Base-by-base conservation (phyloP, 768 basidiomycete species). In the Tylopilus rubrobrunneus region DNA sequence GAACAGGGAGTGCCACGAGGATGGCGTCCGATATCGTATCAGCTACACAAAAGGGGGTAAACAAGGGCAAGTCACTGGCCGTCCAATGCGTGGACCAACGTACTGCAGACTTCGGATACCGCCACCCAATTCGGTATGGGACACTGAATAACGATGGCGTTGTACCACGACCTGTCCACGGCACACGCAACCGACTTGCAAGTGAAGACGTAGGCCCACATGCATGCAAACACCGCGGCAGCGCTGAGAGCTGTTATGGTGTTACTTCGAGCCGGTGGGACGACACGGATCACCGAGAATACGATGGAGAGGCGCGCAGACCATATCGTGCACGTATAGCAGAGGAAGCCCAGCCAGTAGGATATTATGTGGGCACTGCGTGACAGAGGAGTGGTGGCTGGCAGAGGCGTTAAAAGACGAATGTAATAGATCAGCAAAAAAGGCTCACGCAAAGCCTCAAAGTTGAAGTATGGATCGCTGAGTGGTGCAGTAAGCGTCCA, bases 31-130 rank as follows among this genome's bases (percentile, higher is more conserved):
- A 72, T 23, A 79, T 6, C 8, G 74, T 61, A 55, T 82, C 79
- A 47, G 81, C 80, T 82, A 52, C 23, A 44, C 1, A 10, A 28
- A 21, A 33, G 3, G 14, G 25, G 29, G 7, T 51, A 27, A 54
- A 36, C 25, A 40, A 37, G 9, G 9, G 17, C 2, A 28, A 3
- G 2, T 9, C 10, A 1, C 28, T 4, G 15, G 25, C 5, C 25
- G 5, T 25, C 25, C 25, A 25, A 25, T 3, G 10, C 1, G 3
- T 7, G 31, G 9, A 37, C 10, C 27, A 6, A 73, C 81, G 56
- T 54, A 83, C 83, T 76, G 53, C 73, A 71, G 48, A 84, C 66
- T 62, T 83, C 80, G n/a, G 73, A 72, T 8, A 83, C 63, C 0
- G 76, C 82, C 15, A 84, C 74, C 59, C 78, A 72, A 29, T 69